These are phyloP conservation scores for Blastobotrys terrestris DNA, from an alignment of 805 yeast species.

Conservation along the genomic window DNA sequence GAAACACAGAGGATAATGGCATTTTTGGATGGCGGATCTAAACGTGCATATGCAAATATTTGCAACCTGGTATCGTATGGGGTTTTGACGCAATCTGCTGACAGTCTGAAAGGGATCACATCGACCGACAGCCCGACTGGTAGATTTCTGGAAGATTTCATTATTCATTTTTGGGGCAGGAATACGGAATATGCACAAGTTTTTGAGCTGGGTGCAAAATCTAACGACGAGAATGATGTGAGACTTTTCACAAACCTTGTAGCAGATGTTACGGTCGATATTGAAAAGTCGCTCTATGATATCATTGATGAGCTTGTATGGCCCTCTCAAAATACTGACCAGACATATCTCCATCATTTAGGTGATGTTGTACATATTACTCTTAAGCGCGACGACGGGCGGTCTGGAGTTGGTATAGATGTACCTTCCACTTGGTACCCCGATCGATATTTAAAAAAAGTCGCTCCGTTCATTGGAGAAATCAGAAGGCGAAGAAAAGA, in stretches of 20 bases:
- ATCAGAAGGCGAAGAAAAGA: conserved; percentile 8
- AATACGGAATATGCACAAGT: conserved; percentile 9
- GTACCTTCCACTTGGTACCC: conserved; percentile 20
- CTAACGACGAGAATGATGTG: neutral
- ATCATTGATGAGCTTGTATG: conserved; percentile 21
- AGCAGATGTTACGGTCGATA: conserved; percentile 18
- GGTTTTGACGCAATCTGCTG: conserved; percentile 4
- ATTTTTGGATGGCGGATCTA: conserved; percentile 25
- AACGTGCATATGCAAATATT: conserved; percentile 21
- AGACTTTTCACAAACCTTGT: conserved; percentile 12
- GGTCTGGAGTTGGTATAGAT: conserved; percentile 19
- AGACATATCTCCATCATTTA: conserved; percentile 17
- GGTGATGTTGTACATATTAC: conserved; percentile 19
- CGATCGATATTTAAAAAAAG: conserved; percentile 16
- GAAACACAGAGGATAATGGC: conserved; percentile 30
- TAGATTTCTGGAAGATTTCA: neutral
- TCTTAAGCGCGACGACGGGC: conserved; percentile 23
- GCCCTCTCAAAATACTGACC: conserved; percentile 11
- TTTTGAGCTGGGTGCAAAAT: conserved; percentile 5
- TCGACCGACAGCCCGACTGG: conserved; percentile 12
- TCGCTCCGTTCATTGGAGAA: conserved; percentile 6
- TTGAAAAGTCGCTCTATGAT: conserved; percentile 15
- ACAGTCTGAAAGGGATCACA: conserved; percentile 6
- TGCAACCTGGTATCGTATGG: conserved; percentile 11
- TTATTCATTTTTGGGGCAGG: conserved; percentile 12